Evolutionary conservation across 2,329 filamentous ascomycete genomes (phyloP), one percentile per base, ranked within the genome.

Genomic region (Pseudogymnoascus sp.): DNA sequence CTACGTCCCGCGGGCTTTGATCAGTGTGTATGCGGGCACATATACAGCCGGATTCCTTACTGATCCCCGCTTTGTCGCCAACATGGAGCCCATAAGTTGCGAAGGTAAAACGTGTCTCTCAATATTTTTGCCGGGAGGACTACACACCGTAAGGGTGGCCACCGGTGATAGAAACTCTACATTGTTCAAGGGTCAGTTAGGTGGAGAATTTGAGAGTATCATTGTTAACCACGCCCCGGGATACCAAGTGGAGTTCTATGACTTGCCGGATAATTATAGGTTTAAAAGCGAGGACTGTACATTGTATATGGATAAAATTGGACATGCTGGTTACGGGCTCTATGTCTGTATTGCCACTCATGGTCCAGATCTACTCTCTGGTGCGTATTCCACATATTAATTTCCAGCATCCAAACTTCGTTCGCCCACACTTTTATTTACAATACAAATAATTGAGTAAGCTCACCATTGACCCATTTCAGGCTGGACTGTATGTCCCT

Each of bases 341-440:
- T 54, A 54, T 54, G 47, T 54, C 28, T 54, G 47, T 54, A 54
- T 54, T 18, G 47, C 47, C 47, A 4, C 47, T 30, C n/a, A 54
- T 54, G 47, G 47, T n/a, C 11, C 47, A 32, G 47, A 54, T 28
- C 2, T 54, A 32, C 47, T 54, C 9, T 54, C 47, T 12, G 47
- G 47, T 54, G 18, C 47, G 47, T 54, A 54, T 32, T 54, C 18
- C 12, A 32, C 28, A 11, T 32, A 30, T 54, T 9, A 30, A 18
- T 18, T 12, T 32, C 32, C 8, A 18, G 5, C 30, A n/a, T 18
- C 14, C 28, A n/a, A 28, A 14, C n/a, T 54, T 18, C 25, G 8
- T 12, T 5, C 9, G 9, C 25, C 25, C 16, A 11, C n/a, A 54
- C n/a, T 32, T 50, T 30, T 54, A 11, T 32, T 54, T 7, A 54